Conservation (phyloP, 441 rosid species). For the Adansonia gregorii region DNA sequence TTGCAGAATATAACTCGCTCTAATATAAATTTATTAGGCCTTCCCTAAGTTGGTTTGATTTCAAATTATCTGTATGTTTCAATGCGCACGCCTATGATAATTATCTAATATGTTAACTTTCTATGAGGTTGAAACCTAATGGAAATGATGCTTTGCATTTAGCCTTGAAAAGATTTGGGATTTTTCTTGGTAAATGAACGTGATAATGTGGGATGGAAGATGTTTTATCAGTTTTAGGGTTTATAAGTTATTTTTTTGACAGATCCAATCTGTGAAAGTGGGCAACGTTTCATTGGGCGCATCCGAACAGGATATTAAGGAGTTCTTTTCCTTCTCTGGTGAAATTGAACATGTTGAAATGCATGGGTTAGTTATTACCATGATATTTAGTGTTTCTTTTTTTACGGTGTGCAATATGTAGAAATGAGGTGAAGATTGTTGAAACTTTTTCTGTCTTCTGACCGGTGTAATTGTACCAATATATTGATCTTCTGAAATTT, state of each 20-base stretch:
- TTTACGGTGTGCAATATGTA: not conserved
- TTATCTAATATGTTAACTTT: not conserved
- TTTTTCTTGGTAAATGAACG: not conserved
- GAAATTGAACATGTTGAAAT: slow-evolving; percentile 79
- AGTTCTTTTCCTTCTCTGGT: slow-evolving; percentile 90
- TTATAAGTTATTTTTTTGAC: slow-evolving; percentile 31
- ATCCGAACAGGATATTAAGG: slow-evolving; percentile 70
- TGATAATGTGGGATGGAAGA: not conserved
- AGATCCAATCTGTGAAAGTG: slow-evolving; percentile 76
- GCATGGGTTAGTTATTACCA: slow-evolving; percentile 49
- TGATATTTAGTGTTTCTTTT: slow-evolving; percentile 11
- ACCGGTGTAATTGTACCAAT: not conserved
- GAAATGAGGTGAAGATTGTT: not conserved
- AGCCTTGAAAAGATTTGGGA: not conserved
- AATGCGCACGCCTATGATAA: not conserved
- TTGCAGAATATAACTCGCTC: not conserved
- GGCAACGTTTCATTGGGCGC: slow-evolving; percentile 76
- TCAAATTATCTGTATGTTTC: not conserved
- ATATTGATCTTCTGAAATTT: not conserved
- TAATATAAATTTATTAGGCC: not conserved
- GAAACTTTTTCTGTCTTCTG: not conserved
- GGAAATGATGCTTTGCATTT: not conserved
- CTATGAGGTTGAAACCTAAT: no score
- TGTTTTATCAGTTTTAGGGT: slow-evolving; percentile 4
- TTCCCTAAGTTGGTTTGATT: not conserved